Evolutionary conservation across 179 eudicot species (phyloP).

Genomic region (Corrigiola litoralis): DNA sequence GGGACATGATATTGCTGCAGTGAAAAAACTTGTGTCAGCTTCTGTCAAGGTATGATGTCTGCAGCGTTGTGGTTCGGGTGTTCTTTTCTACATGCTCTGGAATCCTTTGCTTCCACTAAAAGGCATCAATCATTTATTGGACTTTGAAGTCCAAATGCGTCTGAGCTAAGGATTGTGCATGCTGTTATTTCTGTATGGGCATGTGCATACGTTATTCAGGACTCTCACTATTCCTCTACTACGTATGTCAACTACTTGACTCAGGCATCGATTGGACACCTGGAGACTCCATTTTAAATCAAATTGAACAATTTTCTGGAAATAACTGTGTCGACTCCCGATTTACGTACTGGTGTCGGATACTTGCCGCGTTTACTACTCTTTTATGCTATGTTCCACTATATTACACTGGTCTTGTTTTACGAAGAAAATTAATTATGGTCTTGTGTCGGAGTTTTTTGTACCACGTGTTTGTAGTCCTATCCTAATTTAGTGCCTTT

Average conservation of each 20-base stretch:
- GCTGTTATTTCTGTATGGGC: too few relatives aligned
- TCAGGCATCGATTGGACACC: too few relatives aligned
- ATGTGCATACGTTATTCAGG: too few relatives aligned
- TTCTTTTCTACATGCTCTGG: background rate
- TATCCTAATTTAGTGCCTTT: conserved; percentile 7
- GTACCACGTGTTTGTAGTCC: background rate
- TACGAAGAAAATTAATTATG: background rate
- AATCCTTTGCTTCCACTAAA: background rate
- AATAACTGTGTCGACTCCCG: too few relatives aligned
- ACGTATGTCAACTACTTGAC: too few relatives aligned
- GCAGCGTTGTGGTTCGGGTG: background rate
- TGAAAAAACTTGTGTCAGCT: conserved; percentile 63
- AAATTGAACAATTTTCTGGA: too few relatives aligned
- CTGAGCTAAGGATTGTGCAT: too few relatives aligned
- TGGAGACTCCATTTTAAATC: too few relatives aligned
- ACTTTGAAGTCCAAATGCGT: background rate
- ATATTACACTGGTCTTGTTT: background rate
- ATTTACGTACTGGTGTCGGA: too few relatives aligned
- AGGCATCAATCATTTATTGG: background rate
- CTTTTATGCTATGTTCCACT: background rate
- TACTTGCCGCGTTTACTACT: too few relatives aligned
- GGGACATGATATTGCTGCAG: conserved; percentile 40
- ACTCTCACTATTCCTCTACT: too few relatives aligned
- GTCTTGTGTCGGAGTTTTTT: background rate
- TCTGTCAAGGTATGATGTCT: conserved; percentile 60